Evolutionary conservation across 179 eudicot genomes (phyloP), one percentile per base, ranked within the genome.

Genomic region (Spergularia azorica): DNA sequence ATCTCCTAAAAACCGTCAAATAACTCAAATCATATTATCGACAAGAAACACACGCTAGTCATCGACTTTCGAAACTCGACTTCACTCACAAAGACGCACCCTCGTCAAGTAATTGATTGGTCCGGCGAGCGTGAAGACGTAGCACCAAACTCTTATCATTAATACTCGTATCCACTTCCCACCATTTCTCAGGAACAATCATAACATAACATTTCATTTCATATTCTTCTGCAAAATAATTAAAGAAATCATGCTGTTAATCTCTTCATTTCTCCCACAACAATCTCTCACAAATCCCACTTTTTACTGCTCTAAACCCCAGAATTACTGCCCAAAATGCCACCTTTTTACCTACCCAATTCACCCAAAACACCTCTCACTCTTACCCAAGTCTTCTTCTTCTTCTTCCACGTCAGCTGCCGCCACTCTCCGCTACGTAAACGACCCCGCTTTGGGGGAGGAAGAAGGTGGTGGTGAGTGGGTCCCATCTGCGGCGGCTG

Each of bases 401-500:
- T 71, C 73, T 13, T 14, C 9, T 18, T 61, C 86, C 16, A 58
- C 67, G n/a, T 64, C 84, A 54, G 21, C 68, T 16, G 64, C 70
- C 36, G 79, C 80, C 50, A 78, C 86, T 75, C 58, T 84, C 16
- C 80, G 85, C 5, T 81, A 76, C 63, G 88, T 83, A 16, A 79
- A 73, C 52, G 72, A 84, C 71, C 55, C 81, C 62, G 77, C 70
- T 41, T 73, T 81, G 16, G 86, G 79, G 9, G 89, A 77, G 1
- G 75, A 58, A 3, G 84, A n/a, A n/a, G n/a, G n/a, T n/a, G n/a
- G 43, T 14, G 84, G 75, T 69, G 79, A 43, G 58, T 92, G 97
- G 88, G 84, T 59, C 73, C 95, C 85, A 0, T 92, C 95, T 3
- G 93, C 97, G 1, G 79, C 85, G 8, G 97, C 97, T 0, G 87